phyloP scores from a whole-genome alignment of 306 rosid genomes.

The Vigna angularis region DNA sequence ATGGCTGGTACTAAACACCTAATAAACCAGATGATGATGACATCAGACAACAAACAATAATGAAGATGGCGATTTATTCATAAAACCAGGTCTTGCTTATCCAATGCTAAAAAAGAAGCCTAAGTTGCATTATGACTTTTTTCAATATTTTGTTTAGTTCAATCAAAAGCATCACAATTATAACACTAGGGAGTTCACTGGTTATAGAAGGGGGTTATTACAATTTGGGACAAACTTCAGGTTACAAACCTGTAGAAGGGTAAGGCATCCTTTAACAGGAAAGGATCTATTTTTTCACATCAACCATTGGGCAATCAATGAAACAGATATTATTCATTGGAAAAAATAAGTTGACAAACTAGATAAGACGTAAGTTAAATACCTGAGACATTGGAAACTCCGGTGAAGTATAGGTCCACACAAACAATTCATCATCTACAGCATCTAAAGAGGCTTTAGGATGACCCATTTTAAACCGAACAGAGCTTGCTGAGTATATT shows the following conservation, averaged over 20 bases:
- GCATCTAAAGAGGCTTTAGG: slow-evolving; percentile 47
- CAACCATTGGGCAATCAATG: slow-evolving; percentile 33
- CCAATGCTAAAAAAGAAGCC: no score
- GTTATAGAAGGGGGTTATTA: slow-evolving; percentile 8
- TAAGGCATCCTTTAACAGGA: slow-evolving; percentile 21
- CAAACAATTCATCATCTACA: slow-evolving; percentile 53
- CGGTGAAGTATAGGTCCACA: slow-evolving; percentile 88
- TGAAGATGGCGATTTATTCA: no score
- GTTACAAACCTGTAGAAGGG: not conserved
- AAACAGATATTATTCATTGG: slow-evolving; percentile 24
- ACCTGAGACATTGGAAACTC: slow-evolving; percentile 87
- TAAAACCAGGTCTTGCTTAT: no score
- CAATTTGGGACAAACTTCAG: not conserved
- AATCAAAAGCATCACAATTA: no score
- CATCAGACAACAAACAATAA: no score
- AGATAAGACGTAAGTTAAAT: slow-evolving; percentile 33
- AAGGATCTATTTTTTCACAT: slow-evolving; percentile 29
- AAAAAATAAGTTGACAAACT: slow-evolving; percentile 22
- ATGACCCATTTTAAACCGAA: slow-evolving; percentile 84
- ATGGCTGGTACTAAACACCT: not conserved
- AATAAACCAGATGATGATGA: not conserved
- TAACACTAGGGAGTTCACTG: not conserved
- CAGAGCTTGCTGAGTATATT: slow-evolving; percentile 78
- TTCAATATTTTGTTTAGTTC: no score
- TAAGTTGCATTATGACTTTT: no score